phyloP scores from a whole-genome alignment of 1,284 basidiomycete genomes.

The Irpex sp. region DNA sequence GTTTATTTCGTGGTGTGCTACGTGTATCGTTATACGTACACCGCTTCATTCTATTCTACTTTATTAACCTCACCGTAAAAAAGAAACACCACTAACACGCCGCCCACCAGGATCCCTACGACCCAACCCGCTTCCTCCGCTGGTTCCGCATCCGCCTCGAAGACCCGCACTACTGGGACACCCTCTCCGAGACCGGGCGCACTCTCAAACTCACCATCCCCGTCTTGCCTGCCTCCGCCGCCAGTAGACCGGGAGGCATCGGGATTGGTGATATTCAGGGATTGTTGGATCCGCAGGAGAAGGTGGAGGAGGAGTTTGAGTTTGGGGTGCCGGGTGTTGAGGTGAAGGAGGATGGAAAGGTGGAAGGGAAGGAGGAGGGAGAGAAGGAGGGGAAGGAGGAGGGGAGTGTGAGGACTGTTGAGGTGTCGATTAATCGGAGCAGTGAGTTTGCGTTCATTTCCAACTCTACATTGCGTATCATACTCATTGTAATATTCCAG shows the following conservation, averaged over 20 bases:
- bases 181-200: neutral
- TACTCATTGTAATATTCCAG: no score
- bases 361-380: neutral
- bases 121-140: neutral
- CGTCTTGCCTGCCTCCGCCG: neutral
- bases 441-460: neutral
- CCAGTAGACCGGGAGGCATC: neutral
- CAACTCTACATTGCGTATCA: no score
- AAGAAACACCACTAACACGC: no score
- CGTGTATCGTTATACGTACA: no score
- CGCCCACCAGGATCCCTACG: neutral
- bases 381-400: neutral
- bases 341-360: neutral
- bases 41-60: no score
- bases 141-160: neutral
- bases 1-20: no score
- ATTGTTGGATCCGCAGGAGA: neutral
- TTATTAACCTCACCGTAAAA: no score
- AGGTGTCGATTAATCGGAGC: neutral
- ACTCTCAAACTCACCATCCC: neutral
- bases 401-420: neutral
- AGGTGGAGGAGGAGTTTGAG: neutral
- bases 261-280: slow-evolving; percentile 2
- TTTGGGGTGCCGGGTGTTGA: neutral
- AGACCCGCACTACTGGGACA: neutral